phyloP scores from a whole-genome alignment of 2,329 filamentous ascomycete genomes.

The Penicillium sclerotiorum region DNA sequence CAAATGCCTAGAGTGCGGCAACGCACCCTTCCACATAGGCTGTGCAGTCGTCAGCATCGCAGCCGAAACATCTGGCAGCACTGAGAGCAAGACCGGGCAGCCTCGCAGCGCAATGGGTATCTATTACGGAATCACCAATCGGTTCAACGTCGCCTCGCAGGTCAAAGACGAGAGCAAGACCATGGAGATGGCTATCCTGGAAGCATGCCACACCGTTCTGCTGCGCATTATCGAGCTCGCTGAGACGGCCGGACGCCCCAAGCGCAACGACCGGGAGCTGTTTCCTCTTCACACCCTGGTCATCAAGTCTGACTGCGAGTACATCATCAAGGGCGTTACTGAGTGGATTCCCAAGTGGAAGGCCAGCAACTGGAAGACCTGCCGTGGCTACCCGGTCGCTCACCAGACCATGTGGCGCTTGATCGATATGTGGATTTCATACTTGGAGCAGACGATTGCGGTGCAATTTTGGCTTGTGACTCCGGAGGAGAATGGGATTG shows the following conservation, averaged over 20 bases:
- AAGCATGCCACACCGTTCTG: constrained; percentile 20
- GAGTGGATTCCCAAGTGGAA: neutral
- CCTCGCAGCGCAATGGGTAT: constrained; percentile 13
- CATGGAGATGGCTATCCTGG: constrained; percentile 21
- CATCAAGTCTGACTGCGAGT: constrained; percentile 3
- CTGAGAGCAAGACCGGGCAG: neutral
- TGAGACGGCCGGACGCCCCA: neutral
- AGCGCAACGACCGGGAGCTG: neutral
- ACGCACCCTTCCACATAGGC: constrained; percentile 12
- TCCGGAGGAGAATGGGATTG: neutral
- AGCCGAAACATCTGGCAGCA: neutral
- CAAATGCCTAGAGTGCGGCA: constrained; percentile 13
- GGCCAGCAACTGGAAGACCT: neutral
- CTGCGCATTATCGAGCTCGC: neutral
- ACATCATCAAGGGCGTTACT: neutral
- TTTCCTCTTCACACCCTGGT: constrained; percentile 17
- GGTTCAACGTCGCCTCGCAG: constrained; percentile 4
- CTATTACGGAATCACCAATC: constrained; percentile 15
- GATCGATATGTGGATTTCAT: neutral
- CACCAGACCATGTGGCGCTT: neutral
- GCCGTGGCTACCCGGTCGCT: neutral
- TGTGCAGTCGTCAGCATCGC: constrained; percentile 7
- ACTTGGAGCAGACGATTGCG: neutral
- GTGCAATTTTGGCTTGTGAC: neutral
- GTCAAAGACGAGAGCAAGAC: constrained; percentile 17